A percentile compares a stretch with the other conserved stretches of the same genome.
Conservation (phyloP, 345 rosid genomes). For the Brassica cretica region DNA sequence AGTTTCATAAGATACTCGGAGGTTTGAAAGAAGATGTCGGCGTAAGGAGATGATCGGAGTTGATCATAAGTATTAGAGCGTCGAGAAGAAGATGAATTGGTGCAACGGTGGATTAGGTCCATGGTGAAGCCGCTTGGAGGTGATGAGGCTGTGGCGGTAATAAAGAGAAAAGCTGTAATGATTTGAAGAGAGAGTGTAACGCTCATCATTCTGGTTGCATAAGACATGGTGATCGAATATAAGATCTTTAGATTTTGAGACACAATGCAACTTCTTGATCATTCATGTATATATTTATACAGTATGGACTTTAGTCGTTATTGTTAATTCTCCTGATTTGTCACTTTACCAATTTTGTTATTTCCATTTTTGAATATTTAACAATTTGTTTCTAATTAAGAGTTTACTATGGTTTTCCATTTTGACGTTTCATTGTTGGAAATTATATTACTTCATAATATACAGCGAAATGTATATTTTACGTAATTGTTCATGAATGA, state of each 20-base stretch:
- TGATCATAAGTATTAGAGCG: background rate
- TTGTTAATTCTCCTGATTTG: background rate
- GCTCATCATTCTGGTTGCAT: background rate
- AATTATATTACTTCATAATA: background rate
- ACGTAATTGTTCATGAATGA: background rate
- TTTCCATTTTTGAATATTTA: background rate
- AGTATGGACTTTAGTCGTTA: background rate
- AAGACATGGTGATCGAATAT: background rate
- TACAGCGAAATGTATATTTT: background rate
- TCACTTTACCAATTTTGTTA: background rate
- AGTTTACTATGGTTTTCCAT: background rate
- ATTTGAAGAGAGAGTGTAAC: background rate
- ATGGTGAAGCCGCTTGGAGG: slow-evolving; percentile 26
- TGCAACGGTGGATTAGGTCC: slow-evolving; percentile 14
- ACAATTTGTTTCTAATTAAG: no score
- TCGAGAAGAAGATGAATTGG: background rate
- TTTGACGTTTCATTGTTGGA: background rate
- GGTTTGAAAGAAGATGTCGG: background rate
- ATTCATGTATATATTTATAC: background rate
- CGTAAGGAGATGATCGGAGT: slow-evolving; percentile 20
- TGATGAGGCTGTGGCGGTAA: background rate
- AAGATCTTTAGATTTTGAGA: background rate
- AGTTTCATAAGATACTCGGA: slow-evolving; percentile 10
- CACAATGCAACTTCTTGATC: background rate
- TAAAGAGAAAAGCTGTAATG: slow-evolving; percentile 10